Percentiles rank a stretch among this genome's conserved stretches.
These are phyloP conservation scores for Oidiodendron maius DNA, from an alignment of 495 filamentous ascomycete species.

Conservation along the genomic window DNA sequence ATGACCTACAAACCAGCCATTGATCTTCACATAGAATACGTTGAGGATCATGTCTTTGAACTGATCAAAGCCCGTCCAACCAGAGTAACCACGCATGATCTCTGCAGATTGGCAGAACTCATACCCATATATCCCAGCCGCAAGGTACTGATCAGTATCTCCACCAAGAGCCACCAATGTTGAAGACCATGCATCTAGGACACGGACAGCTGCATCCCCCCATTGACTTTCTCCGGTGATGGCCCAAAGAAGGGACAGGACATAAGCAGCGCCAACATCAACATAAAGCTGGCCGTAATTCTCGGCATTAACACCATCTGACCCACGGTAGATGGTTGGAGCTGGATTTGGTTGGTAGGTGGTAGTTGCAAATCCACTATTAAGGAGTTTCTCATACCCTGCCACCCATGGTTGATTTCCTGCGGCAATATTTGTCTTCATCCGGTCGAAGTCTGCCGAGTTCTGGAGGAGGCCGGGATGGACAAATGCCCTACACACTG, in stretches of 20 bases:
- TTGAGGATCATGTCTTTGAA: conserved; percentile 25
- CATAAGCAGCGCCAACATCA: conserved; percentile 35
- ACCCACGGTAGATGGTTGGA: conserved; percentile 30
- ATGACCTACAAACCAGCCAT: conserved; percentile 23
- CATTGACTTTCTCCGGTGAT: conserved; percentile 29
- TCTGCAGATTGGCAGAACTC: conserved; percentile 41
- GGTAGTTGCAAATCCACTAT: conserved; percentile 20
- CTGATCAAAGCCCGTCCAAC: conserved; percentile 9
- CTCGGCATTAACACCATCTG: conserved; percentile 20
- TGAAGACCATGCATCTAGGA: conserved; percentile 34
- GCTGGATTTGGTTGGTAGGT: conserved; percentile 19
- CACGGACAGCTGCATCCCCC: conserved; percentile 27
- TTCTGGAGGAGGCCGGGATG: conserved; percentile 35
- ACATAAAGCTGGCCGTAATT: conserved; percentile 33
- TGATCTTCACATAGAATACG: conserved; percentile 32
- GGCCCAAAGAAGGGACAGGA: conserved; percentile 34
- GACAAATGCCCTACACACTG: no score
- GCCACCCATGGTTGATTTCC: conserved; percentile 29
- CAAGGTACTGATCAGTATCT: conserved; percentile 32
- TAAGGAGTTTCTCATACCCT: conserved; percentile 27
- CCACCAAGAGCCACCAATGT: conserved; percentile 31
- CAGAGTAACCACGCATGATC: conserved; percentile 30
- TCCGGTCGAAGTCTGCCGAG: conserved; percentile 28
- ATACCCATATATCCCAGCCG: conserved; percentile 39
- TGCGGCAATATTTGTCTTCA: conserved; percentile 24